Evolutionary conservation across 2,329 filamentous ascomycete species (phyloP).

Genomic region (Chaetomium olivaceum): DNA sequence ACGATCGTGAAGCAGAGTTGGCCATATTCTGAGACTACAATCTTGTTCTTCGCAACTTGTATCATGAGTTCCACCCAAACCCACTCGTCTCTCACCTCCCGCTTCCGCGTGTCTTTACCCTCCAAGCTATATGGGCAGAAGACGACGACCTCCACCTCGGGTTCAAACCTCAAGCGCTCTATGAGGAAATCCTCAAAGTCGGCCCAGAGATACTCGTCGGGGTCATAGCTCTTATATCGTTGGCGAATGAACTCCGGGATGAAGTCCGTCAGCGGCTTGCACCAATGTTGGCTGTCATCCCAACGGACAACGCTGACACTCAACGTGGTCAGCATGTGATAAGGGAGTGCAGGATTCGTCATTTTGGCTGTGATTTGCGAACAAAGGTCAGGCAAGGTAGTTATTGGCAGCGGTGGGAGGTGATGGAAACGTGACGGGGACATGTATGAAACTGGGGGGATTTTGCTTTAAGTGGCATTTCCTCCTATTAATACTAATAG

Average conservation of each 20-base stretch:
- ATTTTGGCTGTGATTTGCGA: neutral
- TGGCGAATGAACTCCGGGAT: neutral
- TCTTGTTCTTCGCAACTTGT: neutral
- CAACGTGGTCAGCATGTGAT: slow-evolving; percentile 7
- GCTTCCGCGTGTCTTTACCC: neutral
- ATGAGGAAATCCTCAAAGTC: neutral
- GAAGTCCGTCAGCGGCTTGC: slow-evolving; percentile 1
- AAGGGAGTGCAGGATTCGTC: neutral
- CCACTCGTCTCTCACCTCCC: neutral
- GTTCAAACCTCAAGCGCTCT: neutral
- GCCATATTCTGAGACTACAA: neutral
- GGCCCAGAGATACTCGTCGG: neutral
- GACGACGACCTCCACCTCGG: neutral
- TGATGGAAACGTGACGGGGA: neutral
- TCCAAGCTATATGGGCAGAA: slow-evolving; percentile 4
- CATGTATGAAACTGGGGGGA: neutral
- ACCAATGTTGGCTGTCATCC: slow-evolving; percentile 14
- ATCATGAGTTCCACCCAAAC: neutral
- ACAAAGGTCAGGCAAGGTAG: neutral
- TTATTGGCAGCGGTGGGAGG: neutral
- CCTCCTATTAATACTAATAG: neutral
- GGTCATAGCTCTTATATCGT: neutral
- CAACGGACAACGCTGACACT: slow-evolving; percentile 4
- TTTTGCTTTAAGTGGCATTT: neutral
- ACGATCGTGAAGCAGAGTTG: slow-evolving; percentile 8